These are phyloP conservation scores for Trichoderma erinaceum DNA, from an alignment of 495 filamentous ascomycete genomes.

Conservation along the genomic window DNA sequence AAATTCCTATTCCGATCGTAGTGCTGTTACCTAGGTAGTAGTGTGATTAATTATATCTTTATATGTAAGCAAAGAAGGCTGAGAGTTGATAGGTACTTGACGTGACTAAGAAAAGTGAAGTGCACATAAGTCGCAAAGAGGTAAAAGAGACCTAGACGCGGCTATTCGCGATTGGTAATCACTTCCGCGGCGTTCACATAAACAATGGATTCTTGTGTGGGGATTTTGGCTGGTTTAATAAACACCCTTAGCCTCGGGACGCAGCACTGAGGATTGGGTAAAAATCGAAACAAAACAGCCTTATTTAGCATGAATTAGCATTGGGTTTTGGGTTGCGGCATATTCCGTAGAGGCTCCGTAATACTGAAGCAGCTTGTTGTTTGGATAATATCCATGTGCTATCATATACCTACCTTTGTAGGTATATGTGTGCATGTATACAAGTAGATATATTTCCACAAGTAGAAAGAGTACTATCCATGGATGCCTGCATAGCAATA, in stretches of 20 bases:
- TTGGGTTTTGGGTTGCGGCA: neutral
- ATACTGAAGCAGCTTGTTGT: too few species aligned
- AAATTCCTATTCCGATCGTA: neutral
- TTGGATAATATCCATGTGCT: too few species aligned
- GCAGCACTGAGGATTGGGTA: neutral
- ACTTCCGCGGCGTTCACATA: neutral
- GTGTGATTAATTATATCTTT: too few species aligned
- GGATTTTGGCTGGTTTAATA: neutral
- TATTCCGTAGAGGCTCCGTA: neutral
- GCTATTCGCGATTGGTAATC: neutral
- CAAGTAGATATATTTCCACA: too few species aligned
- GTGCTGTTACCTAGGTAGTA: neutral
- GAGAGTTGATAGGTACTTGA: neutral
- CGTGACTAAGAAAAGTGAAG: neutral
- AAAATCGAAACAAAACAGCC: neutral
- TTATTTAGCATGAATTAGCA: neutral
- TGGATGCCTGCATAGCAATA: too few species aligned
- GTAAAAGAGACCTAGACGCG: neutral
- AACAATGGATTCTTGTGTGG: neutral
- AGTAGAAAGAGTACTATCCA: too few species aligned
- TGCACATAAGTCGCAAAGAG: neutral
- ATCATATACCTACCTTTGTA: too few species aligned
- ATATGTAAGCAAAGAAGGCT: too few species aligned
- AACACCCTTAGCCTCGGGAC: neutral
- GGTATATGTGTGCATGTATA: too few species aligned